Base-by-base conservation (phyloP, 352 stramenopile species). In the Lagenidium giganteum region DNA sequence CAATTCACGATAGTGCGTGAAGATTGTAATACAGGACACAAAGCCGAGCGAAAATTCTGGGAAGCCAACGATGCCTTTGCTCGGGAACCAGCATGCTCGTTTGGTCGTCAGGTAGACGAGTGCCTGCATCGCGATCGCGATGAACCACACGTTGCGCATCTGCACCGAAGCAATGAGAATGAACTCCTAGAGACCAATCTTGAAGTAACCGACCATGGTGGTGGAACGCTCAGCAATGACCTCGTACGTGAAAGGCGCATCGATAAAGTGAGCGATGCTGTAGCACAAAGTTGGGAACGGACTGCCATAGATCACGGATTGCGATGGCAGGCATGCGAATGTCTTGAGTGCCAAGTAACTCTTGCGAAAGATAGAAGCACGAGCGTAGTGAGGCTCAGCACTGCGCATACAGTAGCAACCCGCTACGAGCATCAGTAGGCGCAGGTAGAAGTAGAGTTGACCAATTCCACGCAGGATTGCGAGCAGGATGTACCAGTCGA, bases 281-380 rank as follows among this genome's bases (percentile, higher is more conserved):
- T 73, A 73, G 36, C 59, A 70, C 2, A 20, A 11, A 12, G 70
- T 59, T 1, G 63, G 63, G 18, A 67, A 32, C 12, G 56, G n/a
- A 8, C 48, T 66, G 2, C 63, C 63, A 29, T 73, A 72, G 20
- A 69, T 40, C 11, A 66, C 42, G 1, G 63, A 46, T 39, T 72
- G 62, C 8, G 62, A 58, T 0, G 69, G 22, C 39, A 57, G 18
- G 8, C n/a, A n/a, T n/a, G n/a, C n/a, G n/a, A n/a, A n/a, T n/a
- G n/a, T n/a, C n/a, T n/a, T n/a, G n/a, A n/a, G n/a, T n/a, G n/a
- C n/a, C n/a, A n/a, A n/a, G n/a, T n/a, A n/a, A n/a, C n/a, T n/a
- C n/a, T n/a, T n/a, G n/a, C n/a, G n/a, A n/a, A n/a, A n/a, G n/a
- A n/a, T n/a, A n/a, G n/a, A n/a, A n/a, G n/a, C n/a, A n/a, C n/a